Conservation (phyloP, 176 grass and related monocot genomes). For the Microstegium vimineum region DNA sequence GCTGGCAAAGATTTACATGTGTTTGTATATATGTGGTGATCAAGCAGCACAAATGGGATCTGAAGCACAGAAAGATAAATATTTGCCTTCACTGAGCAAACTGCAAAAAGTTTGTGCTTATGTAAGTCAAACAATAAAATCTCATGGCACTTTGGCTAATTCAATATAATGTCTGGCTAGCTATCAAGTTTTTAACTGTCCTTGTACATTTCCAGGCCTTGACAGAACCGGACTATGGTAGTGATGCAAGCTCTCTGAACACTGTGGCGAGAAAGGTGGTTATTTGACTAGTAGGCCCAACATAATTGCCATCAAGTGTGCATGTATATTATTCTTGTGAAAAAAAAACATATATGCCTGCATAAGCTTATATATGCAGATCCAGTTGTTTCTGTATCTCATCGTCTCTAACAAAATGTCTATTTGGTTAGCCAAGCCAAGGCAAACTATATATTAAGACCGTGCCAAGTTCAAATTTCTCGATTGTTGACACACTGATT, state of each 20-base stretch:
- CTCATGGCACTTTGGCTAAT: neutral
- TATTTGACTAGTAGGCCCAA: neutral
- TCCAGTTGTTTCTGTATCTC: too few species aligned
- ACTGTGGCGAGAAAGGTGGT: conserved; percentile 50
- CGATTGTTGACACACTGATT: neutral
- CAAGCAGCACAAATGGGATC: conserved; percentile 40
- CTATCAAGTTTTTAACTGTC: neutral
- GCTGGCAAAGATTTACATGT: neutral
- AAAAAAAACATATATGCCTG: too few species aligned
- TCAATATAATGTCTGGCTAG: neutral
- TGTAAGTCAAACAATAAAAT: conserved; percentile 31
- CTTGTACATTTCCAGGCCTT: conserved; percentile 37
- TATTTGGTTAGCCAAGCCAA: too few species aligned
- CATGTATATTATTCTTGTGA: neutral
- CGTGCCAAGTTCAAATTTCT: neutral
- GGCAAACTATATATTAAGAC: too few species aligned
- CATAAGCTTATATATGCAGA: too few species aligned
- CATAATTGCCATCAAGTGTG: neutral
- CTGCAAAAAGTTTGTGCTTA: conserved; percentile 42
- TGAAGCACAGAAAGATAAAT: conserved; percentile 63
- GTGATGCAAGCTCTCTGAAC: conserved; percentile 58
- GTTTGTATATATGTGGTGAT: neutral
- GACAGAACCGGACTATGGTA: conserved; percentile 60
- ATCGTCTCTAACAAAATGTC: too few species aligned
- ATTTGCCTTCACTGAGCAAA: conserved; percentile 40